Conservation (phyloP, 2,329 filamentous ascomycete species). For the Aspergillus melleus region DNA sequence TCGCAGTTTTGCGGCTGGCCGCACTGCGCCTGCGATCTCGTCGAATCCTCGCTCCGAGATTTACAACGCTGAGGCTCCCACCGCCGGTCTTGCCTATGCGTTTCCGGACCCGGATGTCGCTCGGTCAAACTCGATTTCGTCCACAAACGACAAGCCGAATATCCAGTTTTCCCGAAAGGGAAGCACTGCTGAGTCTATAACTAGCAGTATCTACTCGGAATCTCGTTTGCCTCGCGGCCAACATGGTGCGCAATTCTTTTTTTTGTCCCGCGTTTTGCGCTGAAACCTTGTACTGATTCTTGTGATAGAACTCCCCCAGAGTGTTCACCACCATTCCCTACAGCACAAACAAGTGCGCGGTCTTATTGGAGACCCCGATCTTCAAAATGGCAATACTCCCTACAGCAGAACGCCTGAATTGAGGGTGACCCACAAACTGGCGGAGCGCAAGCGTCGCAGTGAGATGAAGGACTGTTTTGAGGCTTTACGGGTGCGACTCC, state of each 20-base stretch:
- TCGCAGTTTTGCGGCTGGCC: conserved; percentile 45
- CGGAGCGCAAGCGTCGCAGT: conserved; percentile 52
- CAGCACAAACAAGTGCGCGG: conserved; percentile 51
- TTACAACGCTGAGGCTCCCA: conserved; percentile 52
- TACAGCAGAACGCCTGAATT: conserved; percentile 53
- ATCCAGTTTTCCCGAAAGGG: conserved; percentile 45
- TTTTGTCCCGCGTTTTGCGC: background rate
- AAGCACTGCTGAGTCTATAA: conserved; percentile 48
- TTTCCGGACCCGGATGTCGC: conserved; percentile 51
- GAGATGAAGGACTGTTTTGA: conserved; percentile 56
- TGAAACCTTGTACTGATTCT: background rate
- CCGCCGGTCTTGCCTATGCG: conserved; percentile 51
- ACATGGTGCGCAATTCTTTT: conserved; percentile 48
- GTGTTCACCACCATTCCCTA: conserved; percentile 49
- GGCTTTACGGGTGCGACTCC: conserved; percentile 44
- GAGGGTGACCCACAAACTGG: conserved; percentile 51
- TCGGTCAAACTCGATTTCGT: conserved; percentile 39
- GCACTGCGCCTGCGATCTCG: conserved; percentile 50
- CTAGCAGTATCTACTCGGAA: conserved; percentile 49
- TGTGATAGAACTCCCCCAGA: conserved; percentile 45
- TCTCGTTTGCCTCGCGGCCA: conserved; percentile 48
- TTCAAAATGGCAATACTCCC: conserved; percentile 43
- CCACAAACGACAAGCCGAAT: conserved; percentile 33
- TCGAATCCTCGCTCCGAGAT: conserved; percentile 52
- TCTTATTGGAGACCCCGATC: conserved; percentile 48